A percentile compares a stretch with the other conserved stretches of the same genome.
These are phyloP conservation scores for Starmerella etchellsii DNA, from an alignment of 805 yeast species.

Conservation along the genomic window DNA sequence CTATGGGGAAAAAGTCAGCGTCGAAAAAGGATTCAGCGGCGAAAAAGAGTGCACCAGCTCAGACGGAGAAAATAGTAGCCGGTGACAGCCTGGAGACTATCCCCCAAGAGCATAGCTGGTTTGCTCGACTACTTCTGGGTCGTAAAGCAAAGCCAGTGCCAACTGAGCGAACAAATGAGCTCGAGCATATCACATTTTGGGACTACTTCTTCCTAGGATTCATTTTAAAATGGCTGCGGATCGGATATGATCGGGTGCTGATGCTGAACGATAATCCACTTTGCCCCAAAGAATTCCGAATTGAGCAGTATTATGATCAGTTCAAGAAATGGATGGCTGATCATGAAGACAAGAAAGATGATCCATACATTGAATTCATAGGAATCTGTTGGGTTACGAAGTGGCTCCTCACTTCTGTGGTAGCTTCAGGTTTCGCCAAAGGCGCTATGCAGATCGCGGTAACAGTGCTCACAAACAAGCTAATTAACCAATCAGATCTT, in stretches of 20 bases:
- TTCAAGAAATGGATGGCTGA: slow-evolving; percentile 2
- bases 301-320: background rate
- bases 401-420: no score
- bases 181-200: no score
- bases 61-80: no score
- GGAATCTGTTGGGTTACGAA: no score
- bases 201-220: no score
- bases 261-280: background rate
- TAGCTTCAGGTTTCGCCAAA: no score
- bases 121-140: slow-evolving; percentile 7
- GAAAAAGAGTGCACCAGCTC: no score
- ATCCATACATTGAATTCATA: background rate
- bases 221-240: background rate
- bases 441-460: no score
- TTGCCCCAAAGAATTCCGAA: background rate
- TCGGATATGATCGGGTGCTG: background rate
- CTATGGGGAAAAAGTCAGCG: no score
- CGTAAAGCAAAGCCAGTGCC: slow-evolving; percentile 17
- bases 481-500: no score
- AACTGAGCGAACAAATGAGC: slow-evolving; percentile 1
- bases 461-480: no score
- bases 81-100: background rate
- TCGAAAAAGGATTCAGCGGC: no score
- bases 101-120: slow-evolving; percentile 6
- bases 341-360: slow-evolving; percentile 2